A percentile compares a stretch with the other conserved stretches of the same genome.
Conservation (phyloP, 768 basidiomycete genomes). For the Lentinula raphanica region DNA sequence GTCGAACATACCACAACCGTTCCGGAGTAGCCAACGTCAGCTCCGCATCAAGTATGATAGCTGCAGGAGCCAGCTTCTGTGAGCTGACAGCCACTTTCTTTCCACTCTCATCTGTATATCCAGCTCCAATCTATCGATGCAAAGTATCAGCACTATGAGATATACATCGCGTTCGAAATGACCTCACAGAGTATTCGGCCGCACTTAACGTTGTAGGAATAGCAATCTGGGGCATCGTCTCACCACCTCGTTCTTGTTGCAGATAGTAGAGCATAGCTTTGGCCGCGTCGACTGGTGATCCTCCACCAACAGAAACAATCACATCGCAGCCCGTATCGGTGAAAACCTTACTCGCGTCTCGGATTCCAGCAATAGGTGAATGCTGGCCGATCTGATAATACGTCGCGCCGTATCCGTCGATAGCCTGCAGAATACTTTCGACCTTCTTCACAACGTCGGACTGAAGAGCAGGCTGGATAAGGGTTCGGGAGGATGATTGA, state of each 20-base stretch:
- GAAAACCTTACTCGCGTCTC: conserved; percentile 49
- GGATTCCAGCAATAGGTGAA: conserved; percentile 62
- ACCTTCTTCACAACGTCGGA: conserved; percentile 57
- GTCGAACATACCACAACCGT: conserved; percentile 53
- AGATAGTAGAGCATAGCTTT: conserved; percentile 67
- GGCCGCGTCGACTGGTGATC: conserved; percentile 74
- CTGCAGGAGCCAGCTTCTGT: conserved; percentile 58
- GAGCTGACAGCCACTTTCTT: conserved; percentile 55
- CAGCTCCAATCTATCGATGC: conserved; percentile 49
- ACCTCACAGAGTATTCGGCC: conserved; percentile 62
- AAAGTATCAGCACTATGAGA: neutral
- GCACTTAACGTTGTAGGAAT: conserved; percentile 81
- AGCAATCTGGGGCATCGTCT: conserved; percentile 61
- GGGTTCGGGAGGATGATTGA: neutral
- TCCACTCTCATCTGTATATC: conserved; percentile 67
- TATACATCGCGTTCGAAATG: neutral
- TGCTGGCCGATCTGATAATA: conserved; percentile 75
- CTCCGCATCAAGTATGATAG: conserved; percentile 74
- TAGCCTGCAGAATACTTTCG: conserved; percentile 49
- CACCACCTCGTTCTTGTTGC: conserved; percentile 50
- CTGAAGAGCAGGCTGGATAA: conserved; percentile 23
- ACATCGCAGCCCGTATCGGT: conserved; percentile 56
- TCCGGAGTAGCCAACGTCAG: conserved; percentile 70
- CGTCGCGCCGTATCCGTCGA: conserved; percentile 57
- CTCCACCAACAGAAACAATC: conserved; percentile 73